phyloP scores from a whole-genome alignment of 768 basidiomycete genomes.

The Mycena galericulata region DNA sequence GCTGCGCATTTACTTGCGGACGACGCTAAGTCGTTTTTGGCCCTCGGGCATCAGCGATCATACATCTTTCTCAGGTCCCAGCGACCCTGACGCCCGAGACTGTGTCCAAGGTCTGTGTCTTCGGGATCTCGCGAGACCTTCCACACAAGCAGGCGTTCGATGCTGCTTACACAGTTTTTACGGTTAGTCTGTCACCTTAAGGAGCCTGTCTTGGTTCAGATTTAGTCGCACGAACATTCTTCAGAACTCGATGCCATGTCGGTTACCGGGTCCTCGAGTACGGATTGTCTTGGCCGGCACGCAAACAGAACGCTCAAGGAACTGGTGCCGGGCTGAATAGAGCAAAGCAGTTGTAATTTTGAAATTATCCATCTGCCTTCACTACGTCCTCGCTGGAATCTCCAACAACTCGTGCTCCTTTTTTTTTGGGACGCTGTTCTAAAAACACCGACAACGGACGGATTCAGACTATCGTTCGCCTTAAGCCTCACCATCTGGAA shows the following conservation, averaged over 20 bases:
- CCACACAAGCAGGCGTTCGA: background rate
- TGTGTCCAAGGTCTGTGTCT: background rate
- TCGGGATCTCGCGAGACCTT: background rate
- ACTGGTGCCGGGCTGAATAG: no score
- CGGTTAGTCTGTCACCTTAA: background rate
- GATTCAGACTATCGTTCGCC: no score
- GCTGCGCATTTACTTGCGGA: no score
- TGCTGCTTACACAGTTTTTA: background rate
- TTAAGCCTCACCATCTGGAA: no score
- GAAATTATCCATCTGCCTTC: no score
- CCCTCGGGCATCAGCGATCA: background rate
- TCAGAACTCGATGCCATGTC: background rate
- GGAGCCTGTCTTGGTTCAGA: background rate
- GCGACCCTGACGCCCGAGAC: conserved; percentile 2
- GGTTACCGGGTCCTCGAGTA: background rate
- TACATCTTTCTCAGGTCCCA: background rate
- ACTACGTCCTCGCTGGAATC: no score
- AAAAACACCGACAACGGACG: no score
- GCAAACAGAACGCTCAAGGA: no score
- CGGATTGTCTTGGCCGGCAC: no score
- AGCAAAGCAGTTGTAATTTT: no score
- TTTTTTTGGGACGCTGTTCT: no score
- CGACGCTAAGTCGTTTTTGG: background rate
- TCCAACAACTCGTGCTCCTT: no score
- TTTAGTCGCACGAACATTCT: background rate